Base-by-base conservation (phyloP, 495 filamentous ascomycete species). In the Talaromyces proteolyticus region DNA sequence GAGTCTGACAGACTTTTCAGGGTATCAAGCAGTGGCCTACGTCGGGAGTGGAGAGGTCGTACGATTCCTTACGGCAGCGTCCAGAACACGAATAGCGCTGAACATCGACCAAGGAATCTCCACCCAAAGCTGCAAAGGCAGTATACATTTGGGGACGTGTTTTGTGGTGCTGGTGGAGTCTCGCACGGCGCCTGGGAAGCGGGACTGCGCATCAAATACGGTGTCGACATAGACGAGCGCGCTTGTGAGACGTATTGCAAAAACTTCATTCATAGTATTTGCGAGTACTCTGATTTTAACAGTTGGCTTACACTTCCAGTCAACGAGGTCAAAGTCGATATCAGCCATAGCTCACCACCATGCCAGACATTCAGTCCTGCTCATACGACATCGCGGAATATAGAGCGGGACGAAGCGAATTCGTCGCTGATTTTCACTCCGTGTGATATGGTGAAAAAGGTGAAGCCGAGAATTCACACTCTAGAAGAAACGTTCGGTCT, bases 401-500 rank as follows among this genome's bases (percentile, higher is more conserved):
- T 81, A 1, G 68, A 74, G 8, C 73, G 88, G 34, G 90, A 94
- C 42, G 89, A 91, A 2, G 70, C 63, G 5, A 95, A 95, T 49
- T 80, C 79, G 0, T 84, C 85, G 0, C 79, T 84, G 0, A 66
- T 92, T 0, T 91, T 86, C 55, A 80, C 81, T 0, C 79, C 86
- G 4, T 61, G 61, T 0, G 60, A 78, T 8, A 62, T 93, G 0
- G 62, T 96, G 1, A 57, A 73, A 16, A 78, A 75, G 19, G 57
- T 73, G 0, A 81, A 73, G 3, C 89, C 92, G 0, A 74, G 90
- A 0, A 51, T 95, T 0, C 79, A 88, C 2, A 98, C 90, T 0
- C 67, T 96, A 10, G 93, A 98, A 54, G 87, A 96, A 53, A 95
- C 92, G 0, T 81, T 77, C 41, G 91, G 89, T 0, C 56, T 84